Base-by-base conservation (phyloP, 2,329 filamentous ascomycete species). In the Colletotrichum musicola region DNA sequence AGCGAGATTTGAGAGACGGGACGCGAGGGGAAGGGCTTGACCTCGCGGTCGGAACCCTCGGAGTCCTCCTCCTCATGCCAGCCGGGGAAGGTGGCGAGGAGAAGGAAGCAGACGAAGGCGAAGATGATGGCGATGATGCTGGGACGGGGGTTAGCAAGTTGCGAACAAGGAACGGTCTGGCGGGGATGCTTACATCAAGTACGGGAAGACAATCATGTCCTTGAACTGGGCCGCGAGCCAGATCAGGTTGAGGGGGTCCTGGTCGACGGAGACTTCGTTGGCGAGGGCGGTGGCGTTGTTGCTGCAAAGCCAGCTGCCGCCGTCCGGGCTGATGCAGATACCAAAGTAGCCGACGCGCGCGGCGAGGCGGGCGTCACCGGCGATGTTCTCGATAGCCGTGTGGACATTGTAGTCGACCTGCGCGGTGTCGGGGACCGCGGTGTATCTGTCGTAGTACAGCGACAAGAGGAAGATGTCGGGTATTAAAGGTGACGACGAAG, bases 141-240 rank as follows among this genome's bases (percentile, higher is more conserved):
- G 73, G 30, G 18, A 6, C 6, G 20, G 5, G 50, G 22, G 25
- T 75, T 63, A 74, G 74, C 54, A 18, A 38, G 27, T 51, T 42
- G 64, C 25, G 13, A 30, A 30, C 30, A 7, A 35, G 6, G 47
- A 6, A 59, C 3, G 6, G 13, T 25, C n/a, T 51, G 22, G 9
- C 73, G 13, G 18, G 14, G 16, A 18, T 16, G 84, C 93, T 85
- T 81, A 96, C 92, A 99, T 91, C 20, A 99, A 84, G 77, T 98
- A 99, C 10, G 96, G 96, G 79, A 99, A 99, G 51, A 99, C 95
- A 78, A 99, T 96, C 82, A 95, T 95, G 80, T 98, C 94, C 81
- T 98, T 98, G 84, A 99, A 99, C 73, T 97, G 97, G 74, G 92
- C 91, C 25, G 96, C 95, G 63, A 99, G 89, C 96, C 95, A 99